Evolutionary conservation across 495 filamentous ascomycete species (phyloP), one percentile per base, ranked within the genome.

Genomic region (Rusavskia elegans): DNA sequence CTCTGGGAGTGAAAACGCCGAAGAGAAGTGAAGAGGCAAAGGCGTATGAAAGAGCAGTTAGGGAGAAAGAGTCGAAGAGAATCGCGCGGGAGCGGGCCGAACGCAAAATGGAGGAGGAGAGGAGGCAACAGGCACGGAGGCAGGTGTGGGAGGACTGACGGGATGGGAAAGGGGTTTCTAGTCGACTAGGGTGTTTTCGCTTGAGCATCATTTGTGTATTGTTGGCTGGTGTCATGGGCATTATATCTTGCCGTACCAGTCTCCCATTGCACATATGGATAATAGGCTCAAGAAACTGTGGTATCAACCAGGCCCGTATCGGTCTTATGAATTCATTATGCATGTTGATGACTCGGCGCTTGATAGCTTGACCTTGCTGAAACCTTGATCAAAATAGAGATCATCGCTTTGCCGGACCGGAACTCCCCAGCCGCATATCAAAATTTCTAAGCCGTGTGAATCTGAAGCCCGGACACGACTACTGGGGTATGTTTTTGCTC

Each of bases 1-100:
- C 84, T 6, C 69, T 98, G 59, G 92, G 92, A 5, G 78, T 97
- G 39, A 77, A 79, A 54, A 78, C 85, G 35, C 86, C 85, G 29
- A 84, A 78, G 71, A 74, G 76, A 62, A 96, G 85, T 11, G 87
- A 94, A 61, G 90, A 96, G 68, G 82, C 95, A 72, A 71, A 73
- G 53, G 84, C 84, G 55, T 98, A 95, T 64, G 92, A 98, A 61
- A 73, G 74, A 49, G 82, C 86, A 11, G 67, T 89, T 46, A 82
- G 83, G 63, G 86, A 93, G 68, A 86, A 87, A 69, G 89, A 95
- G 73, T 78, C 78, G 52, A 87, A 80, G 71, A 73, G 77, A 59
- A 68, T 81, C 53, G 85, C 94, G 59, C 72, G 73, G 55, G 87
- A 87, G 65, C 78, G 74, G 58, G 83, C 84, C 57, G 79, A 71